Base-by-base conservation (phyloP, 495 filamentous ascomycete genomes). In the Penicillium cinerascens region DNA sequence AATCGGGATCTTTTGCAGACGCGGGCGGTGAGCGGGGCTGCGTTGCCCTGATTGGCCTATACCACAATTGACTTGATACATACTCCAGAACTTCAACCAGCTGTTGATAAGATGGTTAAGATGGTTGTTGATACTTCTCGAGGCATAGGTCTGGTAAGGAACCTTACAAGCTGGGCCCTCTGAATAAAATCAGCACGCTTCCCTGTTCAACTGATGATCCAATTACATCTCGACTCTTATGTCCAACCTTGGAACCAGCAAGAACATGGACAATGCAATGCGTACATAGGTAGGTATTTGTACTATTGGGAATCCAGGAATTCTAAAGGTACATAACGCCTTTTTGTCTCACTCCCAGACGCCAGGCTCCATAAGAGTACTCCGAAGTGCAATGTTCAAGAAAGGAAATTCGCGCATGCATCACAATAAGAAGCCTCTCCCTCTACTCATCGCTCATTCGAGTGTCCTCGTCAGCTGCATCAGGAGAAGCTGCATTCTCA, bases 361-460 rank as follows among this genome's bases (percentile, higher is more conserved):
- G 52, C 52, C 56, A 55, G 47, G 56, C 56, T 49, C 52, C 50
- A 45, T 44, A 36, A 45, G 36, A 44, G 44, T 25, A 45, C 44
- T 25, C 49, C 47, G 38, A 51, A 49, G 22, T 56, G 53, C 35
- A 29, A 52, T 52, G 42, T 48, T 37, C 55, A 58, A 58, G 45
- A 58, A 46, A 53, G n/a, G 39, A 41, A 46, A 38, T 42, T 23
- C 42, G 27, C 46, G 10, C 13, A 50, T 36, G 15, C 38, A 15
- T 11, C 20, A 45, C 48, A 15, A 13, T 50, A 13, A 25, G 3
- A 16, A 17, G 18, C 36, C 25, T 22, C 21, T 13, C 36, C 3
- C 42, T 40, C 37, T 51, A 56, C 29, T 65, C 53, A 37, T 65
- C 62, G 39, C 59, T 63, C 62, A 65, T 65, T 20, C 25, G 59